phyloP scores from a whole-genome alignment of 2,329 filamentous ascomycete species.

The Colletotrichum truncatum region DNA sequence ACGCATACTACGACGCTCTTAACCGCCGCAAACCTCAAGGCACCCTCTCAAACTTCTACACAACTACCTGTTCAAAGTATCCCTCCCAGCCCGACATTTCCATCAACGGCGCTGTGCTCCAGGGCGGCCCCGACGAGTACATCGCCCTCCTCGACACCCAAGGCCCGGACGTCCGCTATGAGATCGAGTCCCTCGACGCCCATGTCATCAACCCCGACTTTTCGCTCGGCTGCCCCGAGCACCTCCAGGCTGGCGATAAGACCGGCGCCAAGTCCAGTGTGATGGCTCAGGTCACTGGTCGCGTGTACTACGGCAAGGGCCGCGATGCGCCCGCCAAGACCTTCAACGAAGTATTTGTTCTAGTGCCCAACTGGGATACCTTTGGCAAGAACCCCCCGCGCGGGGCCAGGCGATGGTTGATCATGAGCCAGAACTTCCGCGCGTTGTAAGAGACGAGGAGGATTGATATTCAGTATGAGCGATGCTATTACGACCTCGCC shows the following conservation, averaged over 20 bases:
- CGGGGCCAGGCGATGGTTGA: slow-evolving; percentile 68
- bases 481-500: neutral
- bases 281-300: slow-evolving; percentile 77
- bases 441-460: slow-evolving; percentile 47
- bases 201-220: slow-evolving; percentile 80
- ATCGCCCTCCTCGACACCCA: slow-evolving; percentile 75
- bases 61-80: slow-evolving; percentile 64
- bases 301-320: slow-evolving; percentile 73
- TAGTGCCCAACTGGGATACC: slow-evolving; percentile 79
- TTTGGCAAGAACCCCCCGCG: slow-evolving; percentile 62
- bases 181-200: slow-evolving; percentile 79
- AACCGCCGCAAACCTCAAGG: slow-evolving; percentile 72
- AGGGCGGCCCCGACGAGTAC: slow-evolving; percentile 68
- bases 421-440: slow-evolving; percentile 79
- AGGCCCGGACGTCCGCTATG: slow-evolving; percentile 68
- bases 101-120: slow-evolving; percentile 78
- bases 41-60: slow-evolving; percentile 75
- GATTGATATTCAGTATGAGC: neutral
- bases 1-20: slow-evolving; percentile 79
- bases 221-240: slow-evolving; percentile 62
- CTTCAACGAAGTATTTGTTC: slow-evolving; percentile 83
- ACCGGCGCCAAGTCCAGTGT: slow-evolving; percentile 72
- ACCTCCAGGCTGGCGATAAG: slow-evolving; percentile 49
- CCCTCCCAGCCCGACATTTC: slow-evolving; percentile 73
- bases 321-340: slow-evolving; percentile 70